Evolutionary conservation across 768 basidiomycete genomes (phyloP).

Genomic region (Naematelia encephala): DNA sequence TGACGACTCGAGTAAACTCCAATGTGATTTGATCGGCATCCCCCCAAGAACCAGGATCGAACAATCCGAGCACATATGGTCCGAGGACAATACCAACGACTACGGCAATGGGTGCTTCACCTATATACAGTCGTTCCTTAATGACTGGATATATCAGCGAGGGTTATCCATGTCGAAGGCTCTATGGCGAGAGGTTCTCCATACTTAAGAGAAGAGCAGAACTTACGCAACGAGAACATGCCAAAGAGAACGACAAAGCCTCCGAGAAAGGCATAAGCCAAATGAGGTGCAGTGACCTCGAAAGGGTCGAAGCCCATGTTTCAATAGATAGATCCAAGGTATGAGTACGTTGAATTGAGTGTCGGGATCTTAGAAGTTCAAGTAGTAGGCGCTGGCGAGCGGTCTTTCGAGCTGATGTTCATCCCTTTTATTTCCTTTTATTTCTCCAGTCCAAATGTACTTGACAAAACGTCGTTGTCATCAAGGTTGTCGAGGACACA

Average conservation of each 20-base stretch:
- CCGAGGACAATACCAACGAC: constrained; percentile 88
- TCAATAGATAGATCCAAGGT: too few species aligned
- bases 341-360: too few species aligned
- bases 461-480: too few species aligned
- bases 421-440: neutral
- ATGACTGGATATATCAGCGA: constrained; percentile 54
- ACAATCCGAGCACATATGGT: constrained; percentile 75
- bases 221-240: constrained; percentile 66
- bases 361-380: neutral
- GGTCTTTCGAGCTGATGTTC: neutral
- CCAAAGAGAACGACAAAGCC: constrained; percentile 83
- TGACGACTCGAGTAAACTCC: constrained; percentile 85
- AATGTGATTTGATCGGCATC: constrained; percentile 71
- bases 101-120: constrained; percentile 95
- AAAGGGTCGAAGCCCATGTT: constrained; percentile 52
- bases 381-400: neutral
- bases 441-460: too few species aligned
- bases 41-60: constrained; percentile 78
- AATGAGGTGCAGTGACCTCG: constrained; percentile 67
- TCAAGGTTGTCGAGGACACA: too few species aligned
- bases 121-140: constrained; percentile 87
- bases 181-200: too few species aligned
- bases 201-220: too few species aligned
- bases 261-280: constrained; percentile 73
- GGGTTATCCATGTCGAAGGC: neutral